Percentiles rank a stretch among this genome's conserved stretches.
phyloP scores from a whole-genome alignment of 1,284 basidiomycete species.

The Ceratobasidium sp. region DNA sequence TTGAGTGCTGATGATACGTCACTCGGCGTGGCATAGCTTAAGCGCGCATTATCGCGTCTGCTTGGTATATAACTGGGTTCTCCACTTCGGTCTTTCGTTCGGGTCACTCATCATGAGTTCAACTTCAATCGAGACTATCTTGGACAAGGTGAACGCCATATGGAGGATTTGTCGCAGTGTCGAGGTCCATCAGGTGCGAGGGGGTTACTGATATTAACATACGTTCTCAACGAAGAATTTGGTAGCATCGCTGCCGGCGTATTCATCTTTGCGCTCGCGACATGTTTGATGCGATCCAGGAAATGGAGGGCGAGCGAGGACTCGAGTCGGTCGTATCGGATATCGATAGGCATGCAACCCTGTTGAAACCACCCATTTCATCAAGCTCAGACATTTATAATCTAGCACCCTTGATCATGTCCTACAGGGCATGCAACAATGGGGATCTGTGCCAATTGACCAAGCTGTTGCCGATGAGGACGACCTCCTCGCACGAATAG shows the following conservation, averaged over 20 bases:
- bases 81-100: not conserved
- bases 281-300: slow-evolving; percentile 25
- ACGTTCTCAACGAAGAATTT: not conserved
- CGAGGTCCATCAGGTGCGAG: slow-evolving; percentile 32
- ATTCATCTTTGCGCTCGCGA: slow-evolving; percentile 26
- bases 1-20: not conserved
- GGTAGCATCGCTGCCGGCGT: slow-evolving; percentile 21
- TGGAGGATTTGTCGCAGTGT: slow-evolving; percentile 28
- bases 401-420: slow-evolving; percentile 8
- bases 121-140: slow-evolving; percentile 22
- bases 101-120: not conserved
- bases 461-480: slow-evolving; percentile 25
- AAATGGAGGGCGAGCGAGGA: slow-evolving; percentile 32
- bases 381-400: not conserved
- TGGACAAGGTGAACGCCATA: slow-evolving; percentile 27
- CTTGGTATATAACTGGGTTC: not conserved
- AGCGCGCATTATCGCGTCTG: not conserved
- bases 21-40: slow-evolving; percentile 9
- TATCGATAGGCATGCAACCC: not conserved
- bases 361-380: not conserved
- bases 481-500: not conserved
- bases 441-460: slow-evolving; percentile 9
- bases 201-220: too few species aligned
- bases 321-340: slow-evolving; percentile 27
- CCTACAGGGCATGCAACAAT: not conserved